Percentiles rank a stretch among this genome's conserved stretches.
These are phyloP conservation scores for Wickerhamomyces sp. DNA, from an alignment of 1,139 yeast species.

Conservation along the genomic window DNA sequence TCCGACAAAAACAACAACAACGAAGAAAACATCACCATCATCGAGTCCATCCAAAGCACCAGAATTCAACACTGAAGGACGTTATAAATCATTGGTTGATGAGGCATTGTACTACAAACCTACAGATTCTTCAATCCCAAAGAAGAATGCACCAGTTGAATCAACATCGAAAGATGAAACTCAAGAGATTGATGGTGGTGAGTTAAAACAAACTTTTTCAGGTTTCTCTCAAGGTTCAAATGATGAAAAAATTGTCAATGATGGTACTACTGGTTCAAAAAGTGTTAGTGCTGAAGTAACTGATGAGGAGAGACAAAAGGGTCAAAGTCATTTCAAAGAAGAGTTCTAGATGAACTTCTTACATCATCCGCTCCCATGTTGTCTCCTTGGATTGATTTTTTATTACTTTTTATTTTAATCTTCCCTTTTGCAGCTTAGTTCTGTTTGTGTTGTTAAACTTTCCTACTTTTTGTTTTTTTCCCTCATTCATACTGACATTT, in stretches of 20 bases:
- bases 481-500: no score
- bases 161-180: slow-evolving; percentile 12
- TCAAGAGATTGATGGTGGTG: slow-evolving; percentile 19
- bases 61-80: not conserved
- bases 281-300: slow-evolving; percentile 3
- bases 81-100: slow-evolving; percentile 16
- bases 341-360: no score
- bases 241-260: slow-evolving; percentile 14
- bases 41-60: slow-evolving; percentile 8
- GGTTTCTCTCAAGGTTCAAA: slow-evolving; percentile 37
- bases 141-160: slow-evolving; percentile 10
- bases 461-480: no score
- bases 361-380: no score
- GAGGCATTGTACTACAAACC: slow-evolving; percentile 14
- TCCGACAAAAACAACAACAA: slow-evolving; percentile 8
- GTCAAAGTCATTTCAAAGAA: slow-evolving; percentile 23
- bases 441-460: no score
- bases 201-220: slow-evolving; percentile 29
- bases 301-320: slow-evolving; percentile 16
- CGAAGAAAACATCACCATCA: no score
- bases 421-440: no score
- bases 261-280: slow-evolving; percentile 4
- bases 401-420: no score
- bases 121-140: slow-evolving; percentile 4
- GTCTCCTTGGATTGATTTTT: no score